phyloP scores from a whole-genome alignment of 768 basidiomycete genomes.

The Lentinula boryana region DNA sequence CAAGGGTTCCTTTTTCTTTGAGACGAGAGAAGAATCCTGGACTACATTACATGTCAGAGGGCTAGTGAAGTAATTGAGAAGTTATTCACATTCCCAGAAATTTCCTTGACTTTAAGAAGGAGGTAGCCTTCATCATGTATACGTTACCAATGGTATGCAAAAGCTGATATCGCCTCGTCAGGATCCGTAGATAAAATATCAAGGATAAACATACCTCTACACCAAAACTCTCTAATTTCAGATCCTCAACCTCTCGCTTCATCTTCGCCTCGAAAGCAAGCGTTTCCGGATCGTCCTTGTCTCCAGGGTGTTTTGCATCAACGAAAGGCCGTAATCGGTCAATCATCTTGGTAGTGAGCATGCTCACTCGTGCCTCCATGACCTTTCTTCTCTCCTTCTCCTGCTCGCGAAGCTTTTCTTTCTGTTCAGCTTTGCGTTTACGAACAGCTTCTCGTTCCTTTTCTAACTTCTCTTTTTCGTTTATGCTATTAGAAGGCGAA shows the following conservation, averaged over 20 bases:
- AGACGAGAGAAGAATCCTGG: conserved; percentile 90
- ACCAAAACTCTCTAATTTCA: conserved; percentile 97
- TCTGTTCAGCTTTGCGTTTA: conserved; percentile 78
- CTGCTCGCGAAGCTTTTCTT: conserved; percentile 74
- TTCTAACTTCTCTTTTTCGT: conserved; percentile 37
- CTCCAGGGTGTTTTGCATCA: conserved; percentile 80
- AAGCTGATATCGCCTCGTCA: conserved; percentile 38
- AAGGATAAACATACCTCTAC: conserved; percentile 61
- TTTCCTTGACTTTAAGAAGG: conserved; percentile 85
- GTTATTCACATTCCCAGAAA: conserved; percentile 79
- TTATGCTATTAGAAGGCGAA: conserved; percentile 23
- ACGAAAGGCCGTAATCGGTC: conserved; percentile 88
- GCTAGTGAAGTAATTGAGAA: neutral
- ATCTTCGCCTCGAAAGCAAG: conserved; percentile 71
- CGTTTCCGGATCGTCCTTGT: conserved; percentile 79
- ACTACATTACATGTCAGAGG: conserved; percentile 24
- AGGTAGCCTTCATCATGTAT: conserved; percentile 90
- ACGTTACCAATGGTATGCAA: conserved; percentile 87
- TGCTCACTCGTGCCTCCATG: conserved; percentile 72
- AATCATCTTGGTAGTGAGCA: conserved; percentile 71
- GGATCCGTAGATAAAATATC: neutral
- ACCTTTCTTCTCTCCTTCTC: conserved; percentile 77
- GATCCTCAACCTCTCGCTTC: conserved; percentile 81
- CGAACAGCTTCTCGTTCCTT: conserved; percentile 35
- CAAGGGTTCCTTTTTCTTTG: conserved; percentile 89